These are phyloP conservation scores for Fomitopsis serialis DNA, from an alignment of 768 basidiomycete species.

Conservation along the genomic window DNA sequence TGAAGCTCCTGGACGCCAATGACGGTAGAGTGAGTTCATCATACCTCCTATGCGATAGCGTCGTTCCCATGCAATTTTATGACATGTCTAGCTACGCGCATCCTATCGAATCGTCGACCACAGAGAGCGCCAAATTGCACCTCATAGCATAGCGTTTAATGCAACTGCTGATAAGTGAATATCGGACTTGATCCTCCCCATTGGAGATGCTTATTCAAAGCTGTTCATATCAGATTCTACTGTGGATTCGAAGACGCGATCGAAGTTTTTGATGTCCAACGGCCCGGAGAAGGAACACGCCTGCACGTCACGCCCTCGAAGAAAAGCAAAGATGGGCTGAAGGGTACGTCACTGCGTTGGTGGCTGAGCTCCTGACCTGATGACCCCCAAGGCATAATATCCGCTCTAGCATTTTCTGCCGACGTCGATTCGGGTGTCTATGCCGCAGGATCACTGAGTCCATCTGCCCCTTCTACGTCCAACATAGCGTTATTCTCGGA, in stretches of 20 bases:
- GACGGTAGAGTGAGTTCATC: conserved; percentile 59
- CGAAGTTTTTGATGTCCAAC: conserved; percentile 74
- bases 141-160: conserved; percentile 81
- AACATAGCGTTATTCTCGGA: conserved; percentile 71
- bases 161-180: conserved; percentile 57
- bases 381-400: conserved; percentile 65
- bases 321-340: conserved; percentile 80
- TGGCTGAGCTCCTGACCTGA: neutral
- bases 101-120: conserved; percentile 93
- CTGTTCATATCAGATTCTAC: conserved; percentile 51
- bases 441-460: conserved; percentile 73
- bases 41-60: neutral
- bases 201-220: too few relatives aligned
- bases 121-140: conserved; percentile 85
- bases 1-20: conserved; percentile 77
- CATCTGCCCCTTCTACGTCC: conserved; percentile 34
- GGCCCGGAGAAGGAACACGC: conserved; percentile 70
- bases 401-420: conserved; percentile 73
- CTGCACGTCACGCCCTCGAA: conserved; percentile 66
- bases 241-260: conserved; percentile 86
- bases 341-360: conserved; percentile 44
- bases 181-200: too few relatives aligned
- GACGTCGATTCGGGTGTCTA: conserved; percentile 52
- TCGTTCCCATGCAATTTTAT: neutral
- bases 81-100: conserved; percentile 68